phyloP scores from a whole-genome alignment of 192 early-diverging fungal species.

The Backusella psychrophila region DNA sequence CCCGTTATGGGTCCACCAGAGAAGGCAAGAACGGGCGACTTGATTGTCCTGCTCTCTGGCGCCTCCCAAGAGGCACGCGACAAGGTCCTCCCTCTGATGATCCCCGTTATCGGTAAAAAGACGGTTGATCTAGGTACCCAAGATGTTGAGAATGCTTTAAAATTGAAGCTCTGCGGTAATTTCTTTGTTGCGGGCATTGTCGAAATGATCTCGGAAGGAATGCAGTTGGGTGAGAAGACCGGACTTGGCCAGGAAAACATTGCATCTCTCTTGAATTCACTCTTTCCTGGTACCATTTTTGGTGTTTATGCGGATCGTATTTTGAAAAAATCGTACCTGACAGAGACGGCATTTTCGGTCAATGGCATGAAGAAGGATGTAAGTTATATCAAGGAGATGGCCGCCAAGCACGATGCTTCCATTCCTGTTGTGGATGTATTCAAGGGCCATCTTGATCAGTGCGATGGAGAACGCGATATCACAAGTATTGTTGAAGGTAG shows the following conservation, averaged over 20 bases:
- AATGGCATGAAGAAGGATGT: constrained; percentile 45
- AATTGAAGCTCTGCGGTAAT: constrained; percentile 67
- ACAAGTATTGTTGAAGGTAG: constrained; percentile 30
- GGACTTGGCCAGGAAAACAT: constrained; percentile 52
- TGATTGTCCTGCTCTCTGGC: constrained; percentile 55
- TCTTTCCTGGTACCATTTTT: constrained; percentile 48
- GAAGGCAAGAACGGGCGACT: constrained; percentile 44
- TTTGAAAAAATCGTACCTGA: constrained; percentile 27
- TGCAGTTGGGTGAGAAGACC: constrained; percentile 51
- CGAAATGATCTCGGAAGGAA: constrained; percentile 62
- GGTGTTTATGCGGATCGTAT: constrained; percentile 49
- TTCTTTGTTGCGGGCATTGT: constrained; percentile 56
- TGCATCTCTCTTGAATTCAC: constrained; percentile 44
- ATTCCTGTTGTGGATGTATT: constrained; percentile 37
- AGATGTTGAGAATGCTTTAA: constrained; percentile 38
- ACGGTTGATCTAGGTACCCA: constrained; percentile 45
- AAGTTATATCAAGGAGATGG: constrained; percentile 38
- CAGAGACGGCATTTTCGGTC: constrained; percentile 39
- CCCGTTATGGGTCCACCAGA: constrained; percentile 35
- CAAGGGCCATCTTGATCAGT: constrained; percentile 10
- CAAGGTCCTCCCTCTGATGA: constrained; percentile 29
- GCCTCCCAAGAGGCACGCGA: constrained; percentile 39
- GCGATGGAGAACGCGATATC: constrained; percentile 14
- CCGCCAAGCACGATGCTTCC: constrained; percentile 23
- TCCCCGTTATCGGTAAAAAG: constrained; percentile 43